Evolutionary conservation across 2,329 filamentous ascomycete species (phyloP), one percentile per base, ranked within the genome.

Genomic region (Colletotrichum sp.): DNA sequence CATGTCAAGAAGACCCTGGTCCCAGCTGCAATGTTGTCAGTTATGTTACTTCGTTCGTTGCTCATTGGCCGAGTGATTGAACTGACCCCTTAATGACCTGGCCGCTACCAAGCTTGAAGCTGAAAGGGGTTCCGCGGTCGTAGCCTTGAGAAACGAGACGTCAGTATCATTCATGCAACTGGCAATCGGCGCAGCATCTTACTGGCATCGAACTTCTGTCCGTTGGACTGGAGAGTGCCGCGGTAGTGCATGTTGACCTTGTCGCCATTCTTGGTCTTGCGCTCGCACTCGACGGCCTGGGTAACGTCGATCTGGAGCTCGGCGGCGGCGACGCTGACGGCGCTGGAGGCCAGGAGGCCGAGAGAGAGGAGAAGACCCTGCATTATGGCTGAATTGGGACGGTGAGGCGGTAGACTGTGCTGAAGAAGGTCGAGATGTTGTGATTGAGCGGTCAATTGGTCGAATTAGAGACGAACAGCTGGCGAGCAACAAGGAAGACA

Each of bases 1-100:
- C 96, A 99, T 98, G 82, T 95, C 95, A 70, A 97, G 81, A 52
- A 99, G 90, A 66, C 96, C 96, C 83, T 98, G 86, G 81, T 99
- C 96, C 96, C 96, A 98, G 82, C 93, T 95, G 77, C 60, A 71
- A 28, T 30, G 52, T 78, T 21, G 80, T 81, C 80, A 81, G 79
- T 57, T 74, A 55, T 44, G 9, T 6, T 24, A 1, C 34, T 10
- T 26, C 21, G 57, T 1, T 28, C 26, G 8, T 21, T 36, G 52
- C 32, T 49, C 16, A 44, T 69, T 2, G 52, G 15, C 26, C 44
- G 15, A 18, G 44, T 30, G 62, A 30, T 10, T 26, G 21, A 36
- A 89, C 92, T 81, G 83, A 95, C 93, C 96, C 96, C 87, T 95
- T 93, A 84, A 99, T 99, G 67, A 99, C 97, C 84, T 94, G 91